phyloP scores from a whole-genome alignment of 345 rosid genomes.

The Eucalyptus curtisii region DNA sequence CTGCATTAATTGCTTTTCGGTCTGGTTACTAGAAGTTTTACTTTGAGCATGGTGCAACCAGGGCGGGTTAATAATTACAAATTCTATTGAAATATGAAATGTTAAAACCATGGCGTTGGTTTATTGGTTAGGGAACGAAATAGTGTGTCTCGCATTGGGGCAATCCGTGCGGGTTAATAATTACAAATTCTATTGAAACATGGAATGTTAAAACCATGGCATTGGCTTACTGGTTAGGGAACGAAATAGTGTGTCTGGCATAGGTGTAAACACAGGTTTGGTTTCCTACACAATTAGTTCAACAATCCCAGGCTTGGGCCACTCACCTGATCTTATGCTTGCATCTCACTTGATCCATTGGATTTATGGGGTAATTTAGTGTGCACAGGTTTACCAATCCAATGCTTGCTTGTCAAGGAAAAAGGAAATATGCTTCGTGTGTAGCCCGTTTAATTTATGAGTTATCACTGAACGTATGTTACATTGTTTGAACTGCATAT shows the following conservation, averaged over 20 bases:
- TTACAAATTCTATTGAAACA: not conserved
- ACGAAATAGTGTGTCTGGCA: not conserved
- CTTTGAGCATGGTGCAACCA: not conserved
- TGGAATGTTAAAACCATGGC: not conserved
- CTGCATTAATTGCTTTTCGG: not conserved
- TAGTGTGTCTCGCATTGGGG: not conserved
- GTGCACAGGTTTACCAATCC: not conserved
- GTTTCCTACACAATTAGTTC: not conserved
- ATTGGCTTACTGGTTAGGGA: not conserved
- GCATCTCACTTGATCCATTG: not conserved
- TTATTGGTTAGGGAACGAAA: not conserved
- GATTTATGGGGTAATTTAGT: not conserved
- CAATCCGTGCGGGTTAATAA: not conserved
- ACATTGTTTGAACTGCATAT: not conserved
- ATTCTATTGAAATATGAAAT: not conserved
- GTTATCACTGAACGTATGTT: not conserved
- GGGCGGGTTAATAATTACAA: not conserved
- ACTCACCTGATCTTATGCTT: not conserved
- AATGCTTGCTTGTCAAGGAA: not conserved
- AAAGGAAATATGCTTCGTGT: not conserved
- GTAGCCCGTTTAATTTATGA: not conserved
- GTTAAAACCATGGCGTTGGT: not conserved
- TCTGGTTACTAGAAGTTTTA: not conserved
- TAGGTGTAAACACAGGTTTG: not conserved
- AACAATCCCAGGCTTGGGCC: not conserved